Percentiles rank a stretch among this genome's conserved stretches.
phyloP scores from a whole-genome alignment of 2,329 filamentous ascomycete genomes.

The Sporothrix brunneoviolacea region DNA sequence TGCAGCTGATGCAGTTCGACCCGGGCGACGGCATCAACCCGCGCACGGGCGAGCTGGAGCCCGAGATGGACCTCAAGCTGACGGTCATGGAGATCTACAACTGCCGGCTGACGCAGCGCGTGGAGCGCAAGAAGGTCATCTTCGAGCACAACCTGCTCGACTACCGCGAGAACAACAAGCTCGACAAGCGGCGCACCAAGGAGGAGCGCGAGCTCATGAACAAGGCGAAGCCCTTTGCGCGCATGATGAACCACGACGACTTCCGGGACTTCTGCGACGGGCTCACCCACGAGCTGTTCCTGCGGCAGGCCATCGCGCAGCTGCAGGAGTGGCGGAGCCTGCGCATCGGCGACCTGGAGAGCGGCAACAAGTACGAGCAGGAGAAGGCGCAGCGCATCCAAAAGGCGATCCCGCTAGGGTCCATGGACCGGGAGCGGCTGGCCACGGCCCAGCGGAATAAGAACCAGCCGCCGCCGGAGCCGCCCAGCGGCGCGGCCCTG shows the following conservation, averaged over 20 bases:
- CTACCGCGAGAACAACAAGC: constrained; percentile 81
- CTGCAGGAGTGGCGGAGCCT: constrained; percentile 89
- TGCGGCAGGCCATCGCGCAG: constrained; percentile 82
- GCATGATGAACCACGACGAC: constrained; percentile 92
- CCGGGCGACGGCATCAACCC: constrained; percentile 89
- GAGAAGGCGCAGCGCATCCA: constrained; percentile 76
- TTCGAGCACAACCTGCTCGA: constrained; percentile 93
- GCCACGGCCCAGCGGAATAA: constrained; percentile 64
- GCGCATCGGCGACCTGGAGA: constrained; percentile 75
- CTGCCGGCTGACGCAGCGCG: constrained; percentile 77
- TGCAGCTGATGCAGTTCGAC: constrained; percentile 97
- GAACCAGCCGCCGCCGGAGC: constrained; percentile 62
- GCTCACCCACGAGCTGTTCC: constrained; percentile 81
- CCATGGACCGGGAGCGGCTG: constrained; percentile 74
- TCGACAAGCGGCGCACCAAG: constrained; percentile 92
- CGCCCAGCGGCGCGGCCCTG: constrained; percentile 69
- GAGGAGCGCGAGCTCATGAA: constrained; percentile 87
- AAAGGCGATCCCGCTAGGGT: constrained; percentile 63
- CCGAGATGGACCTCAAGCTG: constrained; percentile 95
- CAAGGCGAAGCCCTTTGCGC: constrained; percentile 90
- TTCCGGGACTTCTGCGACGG: constrained; percentile 82
- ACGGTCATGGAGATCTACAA: constrained; percentile 99
- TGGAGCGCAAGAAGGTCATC: constrained; percentile 91
- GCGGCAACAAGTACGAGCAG: constrained; percentile 85
- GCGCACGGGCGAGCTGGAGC: constrained; percentile 76